A percentile compares a stretch with the other conserved stretches of the same genome.
phyloP scores from a whole-genome alignment of 192 early-diverging fungal species.

The Dimargaris xerosporica region DNA sequence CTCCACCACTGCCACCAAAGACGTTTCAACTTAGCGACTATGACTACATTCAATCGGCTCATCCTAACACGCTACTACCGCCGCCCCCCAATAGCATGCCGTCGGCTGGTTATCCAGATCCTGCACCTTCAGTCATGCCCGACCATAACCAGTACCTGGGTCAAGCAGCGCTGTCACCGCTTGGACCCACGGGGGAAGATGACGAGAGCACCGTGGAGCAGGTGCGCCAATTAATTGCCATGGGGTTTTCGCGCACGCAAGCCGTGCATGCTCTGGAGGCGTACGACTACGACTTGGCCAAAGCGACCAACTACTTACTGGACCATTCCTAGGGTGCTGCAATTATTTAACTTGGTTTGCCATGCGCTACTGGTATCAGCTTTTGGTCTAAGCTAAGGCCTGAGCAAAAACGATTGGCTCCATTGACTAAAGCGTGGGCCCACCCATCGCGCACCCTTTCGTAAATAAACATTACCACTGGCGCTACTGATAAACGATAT shows the following conservation, averaged over 20 bases:
- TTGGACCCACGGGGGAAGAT: neutral
- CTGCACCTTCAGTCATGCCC: neutral
- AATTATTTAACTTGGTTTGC: too few species aligned
- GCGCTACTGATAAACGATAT: too few species aligned
- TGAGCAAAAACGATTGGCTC: too few species aligned
- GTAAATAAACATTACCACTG: too few species aligned
- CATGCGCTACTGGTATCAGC: too few species aligned
- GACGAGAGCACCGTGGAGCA: constrained; percentile 16
- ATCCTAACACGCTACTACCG: constrained; percentile 5
- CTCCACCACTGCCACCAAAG: constrained; percentile 6
- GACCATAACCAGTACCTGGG: neutral
- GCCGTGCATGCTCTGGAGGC: constrained; percentile 48
- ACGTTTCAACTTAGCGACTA: constrained; percentile 7
- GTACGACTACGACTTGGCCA: constrained; percentile 54
- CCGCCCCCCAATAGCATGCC: neutral
- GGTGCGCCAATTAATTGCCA: constrained; percentile 39
- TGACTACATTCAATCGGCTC: constrained; percentile 11
- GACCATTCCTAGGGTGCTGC: constrained; percentile 24
- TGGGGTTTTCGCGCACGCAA: constrained; percentile 57
- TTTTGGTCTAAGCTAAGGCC: too few species aligned
- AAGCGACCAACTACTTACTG: constrained; percentile 60
- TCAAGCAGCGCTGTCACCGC: neutral
- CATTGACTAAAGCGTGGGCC: too few species aligned
- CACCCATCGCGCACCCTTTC: too few species aligned
- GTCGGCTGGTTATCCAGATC: neutral